Evolutionary conservation across 305 asterid species (phyloP), one percentile per base, ranked within the genome.

Genomic region (Solanum chacoense): DNA sequence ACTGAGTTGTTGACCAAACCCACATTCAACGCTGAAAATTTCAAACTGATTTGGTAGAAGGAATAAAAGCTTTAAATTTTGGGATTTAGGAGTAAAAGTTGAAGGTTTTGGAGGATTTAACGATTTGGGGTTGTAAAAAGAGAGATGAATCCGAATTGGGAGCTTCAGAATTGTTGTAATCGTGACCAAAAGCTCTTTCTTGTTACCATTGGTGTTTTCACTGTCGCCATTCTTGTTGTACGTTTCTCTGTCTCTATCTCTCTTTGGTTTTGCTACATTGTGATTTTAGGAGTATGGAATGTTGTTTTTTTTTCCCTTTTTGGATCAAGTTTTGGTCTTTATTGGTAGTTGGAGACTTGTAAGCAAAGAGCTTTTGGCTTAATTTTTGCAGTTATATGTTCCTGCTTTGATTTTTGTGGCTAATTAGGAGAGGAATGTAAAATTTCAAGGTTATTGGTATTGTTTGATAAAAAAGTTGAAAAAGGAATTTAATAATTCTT

Each of bases 81-180:
- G 85, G 67, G 65, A 11, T 77, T 37, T 29, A 37, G 85, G 85
- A 11, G 0, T 13, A 37, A 26, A 4, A 14, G 4, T 42, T 80
- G 37, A 79, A 40, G 45, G 28, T 34, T 75, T 75, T 20, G 42
- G 42, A 74, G 85, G 85, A 24, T 76, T 78, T 35, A 37, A 77
- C 7, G 59, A 78, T 37, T 78, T 78, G 74, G 32, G 63, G 77
- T 73, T 73, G 90, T 3, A 88, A 81, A 32, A 86, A 78, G 22
- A 83, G 89, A 81, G 87, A 93, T 95, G 96, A 90, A 91, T 85
- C 97, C 98, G 84, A 95, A 95, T 88, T 95, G 98, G 98, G 98
- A 95, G 91, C 95, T 95, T 88, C 91, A 50, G 92, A 88, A 91
- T 90, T 95, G 96, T 78, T 94, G 98, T 73, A 92, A 93, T 88